Conservation (phyloP, 768 basidiomycete species). For the Lactifluus pinguis region DNA sequence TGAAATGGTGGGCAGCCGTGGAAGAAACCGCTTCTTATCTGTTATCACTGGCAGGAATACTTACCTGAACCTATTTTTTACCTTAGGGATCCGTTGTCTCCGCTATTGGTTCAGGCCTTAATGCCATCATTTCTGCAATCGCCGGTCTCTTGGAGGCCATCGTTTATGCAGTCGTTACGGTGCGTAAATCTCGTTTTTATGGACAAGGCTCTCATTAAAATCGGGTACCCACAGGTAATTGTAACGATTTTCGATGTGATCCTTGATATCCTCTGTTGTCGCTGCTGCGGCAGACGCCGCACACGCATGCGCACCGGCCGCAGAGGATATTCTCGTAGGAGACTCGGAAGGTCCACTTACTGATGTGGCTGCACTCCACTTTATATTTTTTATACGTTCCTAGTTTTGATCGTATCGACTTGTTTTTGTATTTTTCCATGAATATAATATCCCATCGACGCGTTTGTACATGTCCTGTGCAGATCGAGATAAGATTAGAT, state of each 20-base stretch:
- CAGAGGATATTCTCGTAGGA: neutral
- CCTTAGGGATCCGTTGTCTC: slow-evolving; percentile 55
- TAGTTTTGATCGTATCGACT: no score
- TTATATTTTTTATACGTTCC: neutral
- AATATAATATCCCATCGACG: neutral
- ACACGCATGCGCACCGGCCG: slow-evolving; percentile 1
- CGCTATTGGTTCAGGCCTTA: slow-evolving; percentile 53
- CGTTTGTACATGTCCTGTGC: neutral
- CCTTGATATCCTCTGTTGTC: slow-evolving; percentile 37
- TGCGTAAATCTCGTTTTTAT: slow-evolving; percentile 25
- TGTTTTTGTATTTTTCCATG: neutral
- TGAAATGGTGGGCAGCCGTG: neutral
- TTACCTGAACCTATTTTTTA: neutral
- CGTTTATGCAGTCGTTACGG: slow-evolving; percentile 48
- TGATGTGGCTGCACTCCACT: neutral
- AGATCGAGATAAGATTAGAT: no score
- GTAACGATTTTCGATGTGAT: slow-evolving; percentile 59
- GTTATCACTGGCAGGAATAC: neutral
- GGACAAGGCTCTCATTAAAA: neutral
- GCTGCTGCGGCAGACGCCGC: slow-evolving; percentile 26
- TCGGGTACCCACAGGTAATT: slow-evolving; percentile 36
- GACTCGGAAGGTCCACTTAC: neutral
- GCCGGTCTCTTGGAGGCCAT: slow-evolving; percentile 53
- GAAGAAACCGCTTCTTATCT: neutral
- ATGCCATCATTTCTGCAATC: slow-evolving; percentile 51